These are phyloP conservation scores for Penicillium salamii DNA, from an alignment of 495 filamentous ascomycete genomes.

Conservation along the genomic window DNA sequence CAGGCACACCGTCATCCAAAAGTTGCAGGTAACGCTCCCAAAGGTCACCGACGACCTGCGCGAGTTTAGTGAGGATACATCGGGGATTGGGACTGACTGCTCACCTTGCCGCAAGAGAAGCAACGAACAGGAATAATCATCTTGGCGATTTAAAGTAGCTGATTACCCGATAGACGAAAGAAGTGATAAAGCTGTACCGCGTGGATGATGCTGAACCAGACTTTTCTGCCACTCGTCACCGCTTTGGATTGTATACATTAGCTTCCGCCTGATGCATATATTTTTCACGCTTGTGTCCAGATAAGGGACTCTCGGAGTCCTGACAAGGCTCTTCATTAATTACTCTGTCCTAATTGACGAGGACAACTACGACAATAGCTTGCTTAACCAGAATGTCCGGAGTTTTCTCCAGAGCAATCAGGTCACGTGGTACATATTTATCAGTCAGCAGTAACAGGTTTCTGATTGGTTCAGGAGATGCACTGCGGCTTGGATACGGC, in stretches of 20 bases:
- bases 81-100: conserved; percentile 3
- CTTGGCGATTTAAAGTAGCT: conserved; percentile 21
- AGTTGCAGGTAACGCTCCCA: conserved; percentile 91
- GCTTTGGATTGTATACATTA: conserved; percentile 6
- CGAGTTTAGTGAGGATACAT: conserved; percentile 13
- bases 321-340: too few species aligned
- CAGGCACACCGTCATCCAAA: conserved; percentile 70
- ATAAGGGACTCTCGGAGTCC: too few species aligned
- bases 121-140: conserved; percentile 99
- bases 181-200: conserved; percentile 3
- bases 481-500: too few species aligned
- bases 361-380: too few species aligned
- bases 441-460: too few species aligned
- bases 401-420: too few species aligned
- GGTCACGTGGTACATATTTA: too few species aligned
- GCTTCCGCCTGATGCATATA: too few species aligned
- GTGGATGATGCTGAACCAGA: conserved; percentile 14
- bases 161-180: background rate
- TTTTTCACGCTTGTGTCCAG: too few species aligned
- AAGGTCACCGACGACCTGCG: conserved; percentile 88
- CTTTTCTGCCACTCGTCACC: conserved; percentile 20
- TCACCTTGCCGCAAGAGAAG: conserved; percentile 97
- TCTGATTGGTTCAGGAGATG: too few species aligned
- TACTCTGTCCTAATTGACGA: too few species aligned
- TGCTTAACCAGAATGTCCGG: too few species aligned